Conservation (phyloP, 768 basidiomycete genomes). For the Clitopilus passeckerianus region DNA sequence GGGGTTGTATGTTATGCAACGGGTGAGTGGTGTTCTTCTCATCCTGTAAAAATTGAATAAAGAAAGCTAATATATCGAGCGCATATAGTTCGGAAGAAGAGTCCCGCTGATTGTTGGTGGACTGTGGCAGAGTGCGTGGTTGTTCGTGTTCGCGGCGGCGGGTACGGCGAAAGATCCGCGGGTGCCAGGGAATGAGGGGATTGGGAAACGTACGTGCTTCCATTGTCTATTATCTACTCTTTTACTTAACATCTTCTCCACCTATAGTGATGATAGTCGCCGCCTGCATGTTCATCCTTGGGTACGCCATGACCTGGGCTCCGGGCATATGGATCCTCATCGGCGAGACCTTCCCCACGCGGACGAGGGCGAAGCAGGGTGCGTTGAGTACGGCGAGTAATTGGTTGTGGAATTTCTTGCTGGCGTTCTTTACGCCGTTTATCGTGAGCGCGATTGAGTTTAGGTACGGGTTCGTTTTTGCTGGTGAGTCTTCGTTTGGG, state of each 20-base stretch:
- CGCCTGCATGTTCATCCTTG: conserved; percentile 68
- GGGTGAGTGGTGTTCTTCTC: conserved; percentile 25
- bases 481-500: conserved; percentile 27
- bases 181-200: conserved; percentile 26
- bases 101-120: conserved; percentile 63
- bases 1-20: conserved; percentile 71
- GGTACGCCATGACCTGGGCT: conserved; percentile 69
- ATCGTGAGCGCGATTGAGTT: conserved; percentile 53
- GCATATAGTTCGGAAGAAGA: conserved; percentile 54
- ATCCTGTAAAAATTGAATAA: neutral
- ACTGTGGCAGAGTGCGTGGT: conserved; percentile 65
- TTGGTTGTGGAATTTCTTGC: conserved; percentile 67
- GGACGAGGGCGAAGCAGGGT: conserved; percentile 68
- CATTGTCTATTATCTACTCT: too few species aligned
- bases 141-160: conserved; percentile 70
- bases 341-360: conserved; percentile 72
- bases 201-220: conserved; percentile 45
- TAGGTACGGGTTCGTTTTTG: conserved; percentile 69
- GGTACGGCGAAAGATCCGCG: conserved; percentile 59
- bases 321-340: conserved; percentile 79
- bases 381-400: conserved; percentile 61
- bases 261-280: conserved; percentile 66
- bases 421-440: conserved; percentile 79
- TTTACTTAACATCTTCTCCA: too few species aligned
- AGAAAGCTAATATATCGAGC: neutral